These are phyloP conservation scores for Candida taoyuanica DNA, from an alignment of 805 yeast species.

Conservation along the genomic window DNA sequence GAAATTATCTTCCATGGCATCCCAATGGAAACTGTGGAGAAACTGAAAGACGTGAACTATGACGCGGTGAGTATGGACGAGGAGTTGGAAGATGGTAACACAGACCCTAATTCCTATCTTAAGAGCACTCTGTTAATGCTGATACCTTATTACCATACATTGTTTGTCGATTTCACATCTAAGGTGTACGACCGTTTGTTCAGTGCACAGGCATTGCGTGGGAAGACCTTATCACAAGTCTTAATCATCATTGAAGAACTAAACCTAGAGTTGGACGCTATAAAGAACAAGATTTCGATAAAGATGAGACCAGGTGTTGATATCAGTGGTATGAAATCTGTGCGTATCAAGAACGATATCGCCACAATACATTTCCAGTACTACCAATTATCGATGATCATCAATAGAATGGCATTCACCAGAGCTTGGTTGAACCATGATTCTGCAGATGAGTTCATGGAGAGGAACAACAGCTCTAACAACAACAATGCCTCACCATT, in stretches of 20 bases:
- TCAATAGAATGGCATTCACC: conserved; percentile 27
- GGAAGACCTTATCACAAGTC: conserved; percentile 16
- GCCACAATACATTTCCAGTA: conserved; percentile 20
- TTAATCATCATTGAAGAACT: conserved; percentile 16
- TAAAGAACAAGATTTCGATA: conserved; percentile 11
- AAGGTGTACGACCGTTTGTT: conserved; percentile 18
- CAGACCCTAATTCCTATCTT: conserved; percentile 7
- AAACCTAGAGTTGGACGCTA: conserved; percentile 14
- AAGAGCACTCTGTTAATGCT: conserved; percentile 8
- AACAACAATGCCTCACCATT: conserved; percentile 8
- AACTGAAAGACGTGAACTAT: conserved; percentile 7
- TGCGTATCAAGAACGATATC: conserved; percentile 8
- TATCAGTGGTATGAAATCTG: conserved; percentile 3
- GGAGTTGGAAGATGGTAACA: background rate
- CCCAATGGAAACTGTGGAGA: background rate
- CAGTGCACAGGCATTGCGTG: conserved; percentile 18
- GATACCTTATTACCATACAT: conserved; percentile 7
- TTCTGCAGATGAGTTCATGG: conserved; percentile 5
- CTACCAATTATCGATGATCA: conserved; percentile 17
- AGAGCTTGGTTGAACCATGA: conserved; percentile 24
- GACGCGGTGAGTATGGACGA: conserved; percentile 4
- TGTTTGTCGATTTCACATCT: conserved; percentile 13
- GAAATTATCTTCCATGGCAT: conserved; percentile 8
- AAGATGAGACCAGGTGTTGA: conserved; percentile 13
- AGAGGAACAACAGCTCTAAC: conserved; percentile 1